phyloP scores from a whole-genome alignment of 2,329 filamentous ascomycete species.

The Didymella pinodella region DNA sequence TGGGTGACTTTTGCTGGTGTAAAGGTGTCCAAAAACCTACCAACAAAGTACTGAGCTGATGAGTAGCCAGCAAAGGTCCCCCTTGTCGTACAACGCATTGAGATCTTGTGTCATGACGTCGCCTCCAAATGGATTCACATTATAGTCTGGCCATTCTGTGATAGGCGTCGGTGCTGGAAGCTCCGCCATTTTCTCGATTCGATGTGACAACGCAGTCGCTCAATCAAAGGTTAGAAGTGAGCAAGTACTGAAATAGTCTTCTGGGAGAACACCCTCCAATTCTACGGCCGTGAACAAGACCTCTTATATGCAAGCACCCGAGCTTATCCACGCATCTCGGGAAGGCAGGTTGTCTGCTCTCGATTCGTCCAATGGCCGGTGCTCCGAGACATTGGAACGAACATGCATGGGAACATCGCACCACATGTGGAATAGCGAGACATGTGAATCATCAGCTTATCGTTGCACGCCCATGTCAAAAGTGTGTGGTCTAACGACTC shows the following conservation, averaged over 20 bases:
- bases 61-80: constrained; percentile 57
- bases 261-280: not conserved
- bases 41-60: constrained; percentile 42
- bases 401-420: constrained; percentile 26
- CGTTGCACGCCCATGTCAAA: constrained; percentile 25
- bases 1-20: not conserved
- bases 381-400: not conserved
- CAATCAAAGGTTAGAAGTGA: not conserved
- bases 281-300: not conserved
- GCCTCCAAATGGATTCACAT: constrained; percentile 51
- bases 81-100: constrained; percentile 58
- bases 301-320: constrained; percentile 24
- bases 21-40: constrained; percentile 18
- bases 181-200: constrained; percentile 32
- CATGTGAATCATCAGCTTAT: constrained; percentile 32
- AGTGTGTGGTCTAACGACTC: constrained; percentile 29
- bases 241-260: not conserved
- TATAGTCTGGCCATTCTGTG: constrained; percentile 56
- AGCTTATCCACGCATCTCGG: constrained; percentile 21
- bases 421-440: constrained; percentile 30
- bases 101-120: constrained; percentile 56
- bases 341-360: constrained; percentile 12
- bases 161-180: constrained; percentile 43
- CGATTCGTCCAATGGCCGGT: constrained; percentile 21
- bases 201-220: not conserved